These are phyloP conservation scores for Colletotrichum lindemuthianum DNA, from an alignment of 2,329 filamentous ascomycete species.

Conservation along the genomic window DNA sequence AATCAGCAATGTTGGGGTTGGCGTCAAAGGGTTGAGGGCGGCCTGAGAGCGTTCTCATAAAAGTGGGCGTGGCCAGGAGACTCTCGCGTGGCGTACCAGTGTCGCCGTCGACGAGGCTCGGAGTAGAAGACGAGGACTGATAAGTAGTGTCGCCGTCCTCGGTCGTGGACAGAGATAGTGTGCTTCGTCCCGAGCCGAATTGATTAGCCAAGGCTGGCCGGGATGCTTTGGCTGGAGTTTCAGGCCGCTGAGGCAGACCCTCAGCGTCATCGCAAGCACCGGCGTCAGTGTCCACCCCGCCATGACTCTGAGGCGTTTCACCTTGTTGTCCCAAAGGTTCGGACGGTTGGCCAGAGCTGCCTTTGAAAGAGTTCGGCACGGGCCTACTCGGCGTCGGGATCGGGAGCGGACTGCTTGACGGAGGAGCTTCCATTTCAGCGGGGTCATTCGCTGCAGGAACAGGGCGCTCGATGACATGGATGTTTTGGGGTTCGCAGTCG, in stretches of 20 bases:
- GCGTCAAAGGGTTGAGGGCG: slow-evolving; percentile 26
- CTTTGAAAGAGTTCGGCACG: slow-evolving; percentile 25
- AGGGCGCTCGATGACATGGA: slow-evolving; percentile 33
- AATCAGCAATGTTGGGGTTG: slow-evolving; percentile 29
- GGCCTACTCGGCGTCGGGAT: slow-evolving; percentile 19
- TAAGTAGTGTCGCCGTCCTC: slow-evolving; percentile 36
- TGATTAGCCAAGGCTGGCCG: slow-evolving; percentile 3
- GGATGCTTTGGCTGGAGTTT: slow-evolving; percentile 31
- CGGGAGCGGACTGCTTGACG: slow-evolving; percentile 26
- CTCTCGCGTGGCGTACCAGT: slow-evolving; percentile 38
- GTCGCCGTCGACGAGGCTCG: slow-evolving; percentile 38
- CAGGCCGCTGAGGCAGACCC: slow-evolving; percentile 28
- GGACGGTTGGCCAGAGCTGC: slow-evolving; percentile 29
- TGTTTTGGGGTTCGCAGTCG: slow-evolving; percentile 40
- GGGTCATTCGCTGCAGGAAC: slow-evolving; percentile 32
- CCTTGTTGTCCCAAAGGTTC: slow-evolving; percentile 25
- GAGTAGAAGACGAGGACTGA: slow-evolving; percentile 37
- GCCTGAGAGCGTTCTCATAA: slow-evolving; percentile 32
- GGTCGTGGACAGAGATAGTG: slow-evolving; percentile 17
- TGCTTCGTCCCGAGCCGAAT: slow-evolving; percentile 14
- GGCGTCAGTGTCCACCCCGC: slow-evolving; percentile 24
- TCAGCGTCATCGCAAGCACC: slow-evolving; percentile 20
- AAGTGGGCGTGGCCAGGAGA: slow-evolving; percentile 37
- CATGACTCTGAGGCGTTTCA: slow-evolving; percentile 33
- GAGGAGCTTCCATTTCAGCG: slow-evolving; percentile 30